A percentile compares a stretch with the other conserved stretches of the same genome.
Conservation (phyloP, 2,329 filamentous ascomycete genomes). For the Aureobasidium sp. region DNA sequence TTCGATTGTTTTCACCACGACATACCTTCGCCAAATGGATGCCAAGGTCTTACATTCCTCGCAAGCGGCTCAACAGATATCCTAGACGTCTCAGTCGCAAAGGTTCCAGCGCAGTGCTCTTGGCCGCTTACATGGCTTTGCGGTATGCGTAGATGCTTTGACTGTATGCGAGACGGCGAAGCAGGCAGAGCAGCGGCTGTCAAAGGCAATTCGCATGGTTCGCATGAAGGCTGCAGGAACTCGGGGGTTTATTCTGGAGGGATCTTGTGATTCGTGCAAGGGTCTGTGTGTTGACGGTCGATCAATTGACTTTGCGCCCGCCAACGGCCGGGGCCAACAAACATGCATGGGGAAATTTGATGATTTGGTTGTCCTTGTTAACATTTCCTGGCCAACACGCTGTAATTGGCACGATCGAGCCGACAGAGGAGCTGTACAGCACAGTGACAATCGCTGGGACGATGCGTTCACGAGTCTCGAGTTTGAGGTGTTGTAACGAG, state of each 20-base stretch:
- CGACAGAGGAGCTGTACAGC: background rate
- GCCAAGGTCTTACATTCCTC: conserved; percentile 5
- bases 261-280: background rate
- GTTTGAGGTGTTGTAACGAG: background rate
- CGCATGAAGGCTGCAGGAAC: background rate
- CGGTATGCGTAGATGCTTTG: background rate
- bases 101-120: background rate
- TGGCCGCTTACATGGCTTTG: background rate
- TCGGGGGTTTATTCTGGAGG: background rate
- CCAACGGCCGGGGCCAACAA: conserved; percentile 3
- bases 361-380: background rate
- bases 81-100: background rate
- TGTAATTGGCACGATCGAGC: background rate
- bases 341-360: conserved; percentile 12
- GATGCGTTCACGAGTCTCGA: background rate
- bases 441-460: background rate
- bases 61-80: background rate
- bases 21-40: background rate
- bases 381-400: background rate
- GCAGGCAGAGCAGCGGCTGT: background rate
- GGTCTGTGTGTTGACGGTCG: conserved; percentile 9
- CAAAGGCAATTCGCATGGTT: background rate
- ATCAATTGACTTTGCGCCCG: background rate
- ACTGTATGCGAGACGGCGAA: background rate
- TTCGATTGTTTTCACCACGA: background rate